Evolutionary conservation across 345 rosid species (phyloP).

Genomic region (Pugionium dolabratum): DNA sequence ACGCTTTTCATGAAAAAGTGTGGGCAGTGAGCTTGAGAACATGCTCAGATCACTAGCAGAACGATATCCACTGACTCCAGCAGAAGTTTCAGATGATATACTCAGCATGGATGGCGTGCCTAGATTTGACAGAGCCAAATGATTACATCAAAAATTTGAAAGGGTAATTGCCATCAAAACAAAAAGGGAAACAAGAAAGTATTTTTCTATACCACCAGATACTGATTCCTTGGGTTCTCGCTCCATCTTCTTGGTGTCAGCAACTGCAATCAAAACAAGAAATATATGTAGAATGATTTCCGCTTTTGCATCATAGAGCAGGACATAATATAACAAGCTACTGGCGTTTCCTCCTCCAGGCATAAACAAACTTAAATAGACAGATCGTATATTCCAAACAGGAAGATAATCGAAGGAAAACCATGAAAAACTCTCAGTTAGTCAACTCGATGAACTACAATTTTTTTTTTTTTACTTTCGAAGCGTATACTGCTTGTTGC

Average conservation of each 20-base stretch:
- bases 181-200: background rate
- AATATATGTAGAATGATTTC: background rate
- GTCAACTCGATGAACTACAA: conserved; percentile 34
- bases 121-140: conserved; percentile 23
- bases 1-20: conserved; percentile 76
- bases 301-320: conserved; percentile 16
- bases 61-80: conserved; percentile 40
- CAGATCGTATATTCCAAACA: background rate
- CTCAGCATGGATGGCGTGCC: conserved; percentile 31
- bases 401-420: conserved; percentile 11
- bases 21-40: conserved; percentile 87
- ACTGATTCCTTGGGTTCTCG: conserved; percentile 36
- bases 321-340: background rate
- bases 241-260: conserved; percentile 55
- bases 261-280: conserved; percentile 26
- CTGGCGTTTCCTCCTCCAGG: conserved; percentile 5
- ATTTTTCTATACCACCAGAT: conserved; percentile 30
- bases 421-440: conserved; percentile 13
- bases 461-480: background rate
- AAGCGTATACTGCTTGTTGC: background rate
- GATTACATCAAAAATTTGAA: background rate
- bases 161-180: background rate
- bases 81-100: conserved; percentile 58
- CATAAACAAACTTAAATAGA: conserved; percentile 15
- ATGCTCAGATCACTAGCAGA: conserved; percentile 65